These are phyloP conservation scores for Kodamaea nitidulidarum DNA, from an alignment of 805 yeast genomes.

Conservation along the genomic window DNA sequence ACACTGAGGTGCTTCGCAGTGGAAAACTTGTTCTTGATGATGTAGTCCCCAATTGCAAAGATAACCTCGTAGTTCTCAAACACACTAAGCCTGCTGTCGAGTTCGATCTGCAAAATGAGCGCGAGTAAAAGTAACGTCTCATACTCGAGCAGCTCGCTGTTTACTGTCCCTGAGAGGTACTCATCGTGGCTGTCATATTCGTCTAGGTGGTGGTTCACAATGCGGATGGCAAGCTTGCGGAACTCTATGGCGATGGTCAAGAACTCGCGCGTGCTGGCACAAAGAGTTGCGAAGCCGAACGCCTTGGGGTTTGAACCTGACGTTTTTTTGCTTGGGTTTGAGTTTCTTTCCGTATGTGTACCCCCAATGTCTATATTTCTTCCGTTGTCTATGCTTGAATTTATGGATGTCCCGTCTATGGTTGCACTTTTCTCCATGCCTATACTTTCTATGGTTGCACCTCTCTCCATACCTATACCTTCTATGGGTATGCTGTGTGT, in stretches of 20 bases:
- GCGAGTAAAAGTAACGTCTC: constrained; percentile 32
- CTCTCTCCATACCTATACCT: no score
- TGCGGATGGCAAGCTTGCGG: constrained; percentile 32
- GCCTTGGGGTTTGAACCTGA: background rate
- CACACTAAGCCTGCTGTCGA: constrained; percentile 36
- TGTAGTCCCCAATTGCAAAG: constrained; percentile 38
- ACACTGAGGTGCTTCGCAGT: constrained; percentile 16
- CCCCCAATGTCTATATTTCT: no score
- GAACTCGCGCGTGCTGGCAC: background rate
- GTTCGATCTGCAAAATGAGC: constrained; percentile 34
- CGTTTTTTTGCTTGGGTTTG: background rate
- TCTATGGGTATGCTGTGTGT: no score
- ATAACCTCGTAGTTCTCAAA: constrained; percentile 41
- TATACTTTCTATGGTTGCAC: no score
- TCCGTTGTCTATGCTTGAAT: no score
- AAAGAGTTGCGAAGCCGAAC: constrained; percentile 9
- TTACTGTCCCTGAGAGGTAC: constrained; percentile 10
- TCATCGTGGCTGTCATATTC: constrained; percentile 31
- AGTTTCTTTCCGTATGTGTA: no score
- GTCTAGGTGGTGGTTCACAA: constrained; percentile 39
- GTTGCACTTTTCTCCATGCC: no score
- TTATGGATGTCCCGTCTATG: no score
- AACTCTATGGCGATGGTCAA: constrained; percentile 30
- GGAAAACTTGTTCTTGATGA: constrained; percentile 19
- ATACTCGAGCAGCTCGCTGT: constrained; percentile 21